Evolutionary conservation across 176 grass and related monocot genomes (phyloP).

Genomic region (Triticum timopheevii): DNA sequence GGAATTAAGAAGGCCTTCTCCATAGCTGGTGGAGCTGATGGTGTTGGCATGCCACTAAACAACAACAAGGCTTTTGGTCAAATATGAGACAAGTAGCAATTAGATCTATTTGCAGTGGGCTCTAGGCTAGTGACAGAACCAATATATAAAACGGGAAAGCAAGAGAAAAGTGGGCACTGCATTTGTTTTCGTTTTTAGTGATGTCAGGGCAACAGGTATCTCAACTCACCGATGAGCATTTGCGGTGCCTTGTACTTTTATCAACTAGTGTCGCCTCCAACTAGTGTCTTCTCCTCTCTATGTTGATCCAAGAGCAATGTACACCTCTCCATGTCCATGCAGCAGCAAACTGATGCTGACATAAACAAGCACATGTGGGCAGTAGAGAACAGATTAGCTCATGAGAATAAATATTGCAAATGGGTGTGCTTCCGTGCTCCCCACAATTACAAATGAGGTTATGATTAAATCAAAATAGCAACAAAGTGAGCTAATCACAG

Average conservation of each 20-base stretch:
- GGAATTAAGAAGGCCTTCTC: conserved; percentile 34
- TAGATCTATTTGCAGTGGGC: conserved; percentile 34
- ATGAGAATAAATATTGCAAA: background rate
- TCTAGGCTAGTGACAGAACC: conserved; percentile 51
- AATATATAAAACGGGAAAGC: conserved; percentile 36
- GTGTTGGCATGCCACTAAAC: conserved; percentile 49
- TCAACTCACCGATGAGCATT: conserved; percentile 29
- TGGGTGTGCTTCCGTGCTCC: background rate
- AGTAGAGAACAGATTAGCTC: conserved; percentile 3
- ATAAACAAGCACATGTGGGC: conserved; percentile 25
- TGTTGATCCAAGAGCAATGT: conserved; percentile 26
- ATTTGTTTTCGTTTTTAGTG: conserved; percentile 29
- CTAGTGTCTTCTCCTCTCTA: conserved; percentile 23
- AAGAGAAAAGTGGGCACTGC: conserved; percentile 22
- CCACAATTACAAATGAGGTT: background rate
- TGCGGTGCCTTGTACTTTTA: conserved; percentile 30
- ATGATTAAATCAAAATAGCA: background rate
- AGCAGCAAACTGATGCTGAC: background rate
- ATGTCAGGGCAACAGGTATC: conserved; percentile 27
- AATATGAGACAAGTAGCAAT: conserved; percentile 34
- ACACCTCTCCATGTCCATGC: background rate
- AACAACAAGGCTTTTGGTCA: conserved; percentile 41
- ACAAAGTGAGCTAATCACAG: background rate
- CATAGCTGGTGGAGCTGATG: conserved; percentile 46
- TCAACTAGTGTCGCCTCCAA: conserved; percentile 37